phyloP scores from a whole-genome alignment of 1,284 basidiomycete genomes.

The Leccinum pachyderme region DNA sequence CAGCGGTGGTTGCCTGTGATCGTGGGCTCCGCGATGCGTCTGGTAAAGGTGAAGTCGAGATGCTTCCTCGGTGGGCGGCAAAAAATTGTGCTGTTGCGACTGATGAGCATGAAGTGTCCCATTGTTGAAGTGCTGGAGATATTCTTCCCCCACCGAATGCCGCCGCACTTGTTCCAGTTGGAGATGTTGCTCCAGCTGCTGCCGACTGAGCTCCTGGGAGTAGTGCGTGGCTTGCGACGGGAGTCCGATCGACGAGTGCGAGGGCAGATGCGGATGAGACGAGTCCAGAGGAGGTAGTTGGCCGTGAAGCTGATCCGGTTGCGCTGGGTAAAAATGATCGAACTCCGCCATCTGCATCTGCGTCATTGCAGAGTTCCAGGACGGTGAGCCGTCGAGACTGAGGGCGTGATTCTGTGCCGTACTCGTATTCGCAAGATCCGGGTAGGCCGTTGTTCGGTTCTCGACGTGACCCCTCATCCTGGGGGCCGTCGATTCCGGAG shows the following conservation, averaged over 20 bases:
- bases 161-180: slow-evolving; percentile 28
- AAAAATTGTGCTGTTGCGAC: slow-evolving; percentile 22
- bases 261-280: slow-evolving; percentile 45
- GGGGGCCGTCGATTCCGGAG: slow-evolving; percentile 52
- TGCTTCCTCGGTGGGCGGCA: slow-evolving; percentile 27
- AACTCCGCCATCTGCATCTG: slow-evolving; percentile 37
- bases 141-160: slow-evolving; percentile 33
- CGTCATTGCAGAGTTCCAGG: slow-evolving; percentile 82
- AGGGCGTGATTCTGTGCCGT: slow-evolving; percentile 66
- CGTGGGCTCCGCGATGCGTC: slow-evolving; percentile 36
- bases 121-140: slow-evolving; percentile 31
- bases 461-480: slow-evolving; percentile 43
- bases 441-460: slow-evolving; percentile 29
- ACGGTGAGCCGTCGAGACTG: slow-evolving; percentile 75
- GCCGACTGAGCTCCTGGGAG: slow-evolving; percentile 43
- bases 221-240: slow-evolving; percentile 34
- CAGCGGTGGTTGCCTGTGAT: slow-evolving; percentile 22
- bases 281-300: slow-evolving; percentile 49
- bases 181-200: slow-evolving; percentile 41
- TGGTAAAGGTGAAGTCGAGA: slow-evolving; percentile 35
- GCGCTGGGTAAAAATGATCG: slow-evolving; percentile 38
- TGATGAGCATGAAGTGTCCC: slow-evolving; percentile 29
- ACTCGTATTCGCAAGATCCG: slow-evolving; percentile 48
- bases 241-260: slow-evolving; percentile 45
- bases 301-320: slow-evolving; percentile 40